Base-by-base conservation (phyloP, 768 basidiomycete genomes). In the Austroboletus festivus region DNA sequence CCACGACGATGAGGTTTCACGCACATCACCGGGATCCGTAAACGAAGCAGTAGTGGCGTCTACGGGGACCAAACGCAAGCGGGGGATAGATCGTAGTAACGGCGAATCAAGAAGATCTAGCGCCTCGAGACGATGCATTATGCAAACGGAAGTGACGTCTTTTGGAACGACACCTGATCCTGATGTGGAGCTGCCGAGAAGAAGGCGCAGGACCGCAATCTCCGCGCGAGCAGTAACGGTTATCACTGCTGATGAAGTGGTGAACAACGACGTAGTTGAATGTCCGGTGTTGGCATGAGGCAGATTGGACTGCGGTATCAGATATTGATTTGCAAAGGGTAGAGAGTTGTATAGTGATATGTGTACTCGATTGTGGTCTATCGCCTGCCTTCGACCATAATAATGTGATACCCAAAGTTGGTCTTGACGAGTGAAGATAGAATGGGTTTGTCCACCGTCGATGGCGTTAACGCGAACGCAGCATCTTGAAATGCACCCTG, bases 321-420 rank as follows among this genome's bases (percentile, higher is more conserved):
- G 33, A 12, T 30, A 38, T 42, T 19, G 46, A 30, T 35, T 56
- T 48, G 42, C 13, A 20, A 40, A 24, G 40, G 23, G 34, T 49
- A 49, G 53, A 61, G 44, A 35, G 31, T 47, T 15, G 51, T 54
- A 53, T 62, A 56, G 52, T 52, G 48, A 47, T 46, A 47, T 12
- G 28, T 57, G 47, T 62, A 62, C 47, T 56, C 37, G 44, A 51
- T 33, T 34, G 45, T 39, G 44, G 39, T 20, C 54, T 60, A 82
- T 30, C 86, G 80, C 31, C 89, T 79, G 16, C 88, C 89, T 70
- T 93, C 89, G 7, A 91, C 89, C 87, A 93, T 89, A 65, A 93
- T 91, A 59, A 93, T 83, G 63, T 93, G 90, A 67, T 92, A 93
- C 13, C 90, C 90, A 60, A 83, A 83, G 52, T 77, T 80, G 6